Conservation (phyloP, 495 filamentous ascomycete species). For the Penicillium chermesinum region DNA sequence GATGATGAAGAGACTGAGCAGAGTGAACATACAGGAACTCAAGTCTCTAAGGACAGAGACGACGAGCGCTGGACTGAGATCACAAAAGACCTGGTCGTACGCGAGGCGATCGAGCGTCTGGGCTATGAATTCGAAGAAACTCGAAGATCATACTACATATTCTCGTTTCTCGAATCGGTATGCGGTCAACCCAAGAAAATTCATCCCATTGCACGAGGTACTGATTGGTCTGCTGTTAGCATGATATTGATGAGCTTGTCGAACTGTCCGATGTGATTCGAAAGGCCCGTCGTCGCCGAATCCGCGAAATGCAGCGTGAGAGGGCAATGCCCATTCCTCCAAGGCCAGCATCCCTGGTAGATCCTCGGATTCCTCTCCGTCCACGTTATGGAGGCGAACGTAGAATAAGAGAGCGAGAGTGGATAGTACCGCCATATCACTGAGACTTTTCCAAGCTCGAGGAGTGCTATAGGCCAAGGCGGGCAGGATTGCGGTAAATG, state of each 20-base stretch:
- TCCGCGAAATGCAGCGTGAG: conserved; percentile 78
- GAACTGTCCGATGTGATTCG: conserved; percentile 79
- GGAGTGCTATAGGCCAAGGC: too few species aligned
- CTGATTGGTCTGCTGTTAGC: too few species aligned
- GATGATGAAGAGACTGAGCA: conserved; percentile 19
- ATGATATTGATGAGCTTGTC: conserved; percentile 79
- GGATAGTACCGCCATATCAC: conserved; percentile 7
- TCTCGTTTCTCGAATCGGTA: conserved; percentile 85
- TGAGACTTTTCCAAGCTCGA: too few species aligned
- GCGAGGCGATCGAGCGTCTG: conserved; percentile 77
- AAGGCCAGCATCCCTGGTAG: conserved; percentile 4
- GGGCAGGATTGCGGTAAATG: too few species aligned
- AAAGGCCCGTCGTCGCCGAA: conserved; percentile 64
- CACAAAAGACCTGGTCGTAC: conserved; percentile 84
- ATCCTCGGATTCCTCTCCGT: conserved; percentile 12
- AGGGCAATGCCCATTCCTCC: conserved; percentile 45
- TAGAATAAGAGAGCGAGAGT: conserved; percentile 21
- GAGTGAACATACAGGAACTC: conserved; percentile 33
- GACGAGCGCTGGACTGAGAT: conserved; percentile 94
- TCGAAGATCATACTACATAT: conserved; percentile 83
- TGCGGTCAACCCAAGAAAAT: background rate
- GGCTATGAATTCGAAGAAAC: conserved; percentile 94
- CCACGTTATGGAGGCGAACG: conserved; percentile 11
- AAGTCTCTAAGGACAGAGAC: conserved; percentile 37
- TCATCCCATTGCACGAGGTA: too few species aligned